phyloP scores from a whole-genome alignment of 495 filamentous ascomycete species.

The Platismatia glauca region DNA sequence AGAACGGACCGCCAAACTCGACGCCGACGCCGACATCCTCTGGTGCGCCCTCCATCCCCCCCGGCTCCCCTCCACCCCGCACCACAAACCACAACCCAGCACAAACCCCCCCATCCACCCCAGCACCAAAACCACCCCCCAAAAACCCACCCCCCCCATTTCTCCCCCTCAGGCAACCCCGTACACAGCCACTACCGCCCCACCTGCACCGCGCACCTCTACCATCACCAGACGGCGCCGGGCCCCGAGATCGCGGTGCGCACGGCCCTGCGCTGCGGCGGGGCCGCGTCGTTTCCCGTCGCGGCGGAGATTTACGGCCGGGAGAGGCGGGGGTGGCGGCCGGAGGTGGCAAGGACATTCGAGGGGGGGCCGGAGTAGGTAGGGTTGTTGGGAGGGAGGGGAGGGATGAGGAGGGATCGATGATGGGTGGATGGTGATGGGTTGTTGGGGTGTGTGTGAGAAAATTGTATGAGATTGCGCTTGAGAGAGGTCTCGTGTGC shows the following conservation, averaged over 20 bases:
- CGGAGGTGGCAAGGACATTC: conserved; percentile 24
- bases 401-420: background rate
- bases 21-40: conserved; percentile 37
- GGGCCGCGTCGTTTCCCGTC: conserved; percentile 21
- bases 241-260: conserved; percentile 38
- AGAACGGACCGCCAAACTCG: conserved; percentile 38
- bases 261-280: conserved; percentile 33
- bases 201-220: conserved; percentile 43
- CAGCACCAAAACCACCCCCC: background rate
- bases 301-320: conserved; percentile 28
- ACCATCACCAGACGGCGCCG: conserved; percentile 44
- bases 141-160: background rate
- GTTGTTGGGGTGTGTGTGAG: too few relatives aligned
- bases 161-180: conserved; percentile 30
- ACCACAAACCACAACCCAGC: background rate
- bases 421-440: too few relatives aligned
- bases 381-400: background rate
- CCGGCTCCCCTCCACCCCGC: background rate
- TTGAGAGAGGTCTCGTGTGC: too few relatives aligned
- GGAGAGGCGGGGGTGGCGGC: conserved; percentile 27
- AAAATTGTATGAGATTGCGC: too few relatives aligned
- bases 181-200: conserved; percentile 48
- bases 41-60: conserved; percentile 28
- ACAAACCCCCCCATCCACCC: background rate
- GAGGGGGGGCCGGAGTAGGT: conserved; percentile 12